Base-by-base conservation (phyloP, 2,329 filamentous ascomycete species). In the Phaeosphaeriaceae sp. region DNA sequence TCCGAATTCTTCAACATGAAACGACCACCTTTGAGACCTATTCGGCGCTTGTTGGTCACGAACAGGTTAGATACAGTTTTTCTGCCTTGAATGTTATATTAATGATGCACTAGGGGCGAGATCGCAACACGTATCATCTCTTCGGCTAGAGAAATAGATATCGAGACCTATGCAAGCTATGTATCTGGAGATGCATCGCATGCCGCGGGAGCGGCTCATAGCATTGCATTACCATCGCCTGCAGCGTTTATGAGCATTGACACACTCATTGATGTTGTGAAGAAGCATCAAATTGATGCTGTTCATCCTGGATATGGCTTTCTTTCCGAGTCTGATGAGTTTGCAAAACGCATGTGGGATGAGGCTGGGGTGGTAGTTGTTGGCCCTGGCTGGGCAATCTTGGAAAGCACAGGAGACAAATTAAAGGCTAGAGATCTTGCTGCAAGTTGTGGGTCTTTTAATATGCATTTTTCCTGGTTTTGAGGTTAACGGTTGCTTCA, bases 291-390 rank as follows among this genome's bases (percentile, higher is more conserved):
- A 0, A 82, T 86, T 36, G 81, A 85, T 58, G 75, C 81, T 2
- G 73, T 85, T 0, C 82, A 85, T 63, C 82, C 83, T 0, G 83
- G 82, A 4, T 86, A 86, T 70, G 83, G 83, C 8, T 86, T 96
- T 68, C 71, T 85, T 1, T 82, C 79, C 11, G 83, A 85, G 59
- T 81, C 75, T 17, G 72, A 78, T 2, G 76, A 78, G 0, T 83
- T 85, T 42, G 74, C 80, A 0, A 64, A 59, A 32, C 68, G 75
- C 11, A 77, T 82, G 73, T 81, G 77, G 75, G 71, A 77, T 3
- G 77, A 82, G 48, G 76, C 75, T 0, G 71, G 74, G 1, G 72
- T 77, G 1, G 64, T 77, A 7, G 79, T 85, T 1, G 73, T 85
- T 8, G 83, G 83, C 0, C 83, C 83, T 1, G 81, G 81, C 1